Evolutionary conservation across 176 grass and related monocot genomes (phyloP).

Genomic region (Canna indica): DNA sequence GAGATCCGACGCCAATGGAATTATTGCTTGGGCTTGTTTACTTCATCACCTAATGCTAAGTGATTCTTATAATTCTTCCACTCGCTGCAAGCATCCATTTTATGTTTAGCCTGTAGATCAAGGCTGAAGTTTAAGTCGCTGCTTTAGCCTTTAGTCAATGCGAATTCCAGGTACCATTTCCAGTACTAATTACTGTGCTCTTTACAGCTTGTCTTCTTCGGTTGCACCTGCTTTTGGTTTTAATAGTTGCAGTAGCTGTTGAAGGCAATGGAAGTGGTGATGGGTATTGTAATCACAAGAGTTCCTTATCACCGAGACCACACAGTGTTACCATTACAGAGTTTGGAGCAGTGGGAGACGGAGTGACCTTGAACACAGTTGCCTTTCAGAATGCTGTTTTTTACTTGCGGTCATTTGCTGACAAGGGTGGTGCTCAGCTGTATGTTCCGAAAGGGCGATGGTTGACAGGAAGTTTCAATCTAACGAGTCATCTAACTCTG

Average conservation of each 20-base stretch:
- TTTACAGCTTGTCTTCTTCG: conserved; percentile 2
- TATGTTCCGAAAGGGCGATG: conserved; percentile 81
- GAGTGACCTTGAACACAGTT: conserved; percentile 59
- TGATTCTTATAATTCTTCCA: not conserved
- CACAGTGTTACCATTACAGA: conserved; percentile 93
- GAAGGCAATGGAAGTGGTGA: conserved; percentile 7
- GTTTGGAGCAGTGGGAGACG: conserved; percentile 87
- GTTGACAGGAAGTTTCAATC: conserved; percentile 94
- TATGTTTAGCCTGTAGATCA: not conserved
- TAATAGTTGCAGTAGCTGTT: not conserved
- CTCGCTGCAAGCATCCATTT: not conserved
- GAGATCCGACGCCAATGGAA: not conserved
- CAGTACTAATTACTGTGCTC: not conserved
- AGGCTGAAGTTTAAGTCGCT: not conserved
- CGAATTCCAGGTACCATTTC: not conserved
- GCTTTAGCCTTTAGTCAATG: too few relatives aligned
- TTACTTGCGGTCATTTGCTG: conserved; percentile 68
- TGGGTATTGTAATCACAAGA: conserved; percentile 26
- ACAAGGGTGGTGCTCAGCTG: conserved; percentile 89
- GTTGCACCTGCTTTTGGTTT: not conserved
- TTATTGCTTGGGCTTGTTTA: not conserved
- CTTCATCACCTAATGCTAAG: not conserved
- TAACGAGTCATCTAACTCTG: conserved; percentile 82
- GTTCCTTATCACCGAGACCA: conserved; percentile 28
- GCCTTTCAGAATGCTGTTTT: conserved; percentile 93